A percentile compares a stretch with the other conserved stretches of the same genome.
phyloP scores from a whole-genome alignment of 257 asterid genomes.

The Misopates orontium region DNA sequence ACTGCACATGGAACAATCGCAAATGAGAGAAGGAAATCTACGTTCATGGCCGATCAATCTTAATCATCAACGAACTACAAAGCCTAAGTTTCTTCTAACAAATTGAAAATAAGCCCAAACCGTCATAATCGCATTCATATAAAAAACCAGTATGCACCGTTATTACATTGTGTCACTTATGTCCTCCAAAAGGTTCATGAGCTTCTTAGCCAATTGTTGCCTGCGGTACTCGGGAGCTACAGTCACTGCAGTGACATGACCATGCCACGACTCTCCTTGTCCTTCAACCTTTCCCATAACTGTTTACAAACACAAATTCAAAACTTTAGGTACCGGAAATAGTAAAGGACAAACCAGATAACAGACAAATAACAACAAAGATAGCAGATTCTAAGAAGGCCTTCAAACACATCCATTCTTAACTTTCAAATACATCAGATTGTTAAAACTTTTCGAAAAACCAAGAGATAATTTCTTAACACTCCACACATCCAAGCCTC shows the following conservation, averaged over 20 bases:
- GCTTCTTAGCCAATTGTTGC: slow-evolving; percentile 92
- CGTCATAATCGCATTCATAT: not conserved
- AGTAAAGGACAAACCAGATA: not conserved
- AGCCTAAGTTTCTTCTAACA: not conserved
- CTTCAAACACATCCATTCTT: not conserved
- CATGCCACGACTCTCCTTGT: slow-evolving; percentile 99
- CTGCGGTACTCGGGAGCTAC: slow-evolving; percentile 94
- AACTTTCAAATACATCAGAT: no score
- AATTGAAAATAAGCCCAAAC: not conserved
- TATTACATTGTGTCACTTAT: slow-evolving; percentile 89
- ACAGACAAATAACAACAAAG: not conserved
- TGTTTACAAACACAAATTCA: slow-evolving; percentile 27
- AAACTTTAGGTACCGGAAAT: slow-evolving; percentile 8
- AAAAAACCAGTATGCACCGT: slow-evolving; percentile 24
- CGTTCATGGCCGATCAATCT: not conserved
- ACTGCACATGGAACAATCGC: not conserved
- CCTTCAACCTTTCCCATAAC: slow-evolving; percentile 99
- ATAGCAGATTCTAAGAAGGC: not conserved
- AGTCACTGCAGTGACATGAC: slow-evolving; percentile 94
- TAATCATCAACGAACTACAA: not conserved
- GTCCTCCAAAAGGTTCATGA: slow-evolving; percentile 89
- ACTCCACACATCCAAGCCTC: no score
- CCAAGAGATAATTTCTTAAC: no score
- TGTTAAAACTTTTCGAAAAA: no score
- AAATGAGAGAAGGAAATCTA: not conserved